A percentile compares a stretch with the other conserved stretches of the same genome.
These are phyloP conservation scores for Podochytrium sp. DNA, from an alignment of 192 early-diverging fungal species.

Conservation along the genomic window DNA sequence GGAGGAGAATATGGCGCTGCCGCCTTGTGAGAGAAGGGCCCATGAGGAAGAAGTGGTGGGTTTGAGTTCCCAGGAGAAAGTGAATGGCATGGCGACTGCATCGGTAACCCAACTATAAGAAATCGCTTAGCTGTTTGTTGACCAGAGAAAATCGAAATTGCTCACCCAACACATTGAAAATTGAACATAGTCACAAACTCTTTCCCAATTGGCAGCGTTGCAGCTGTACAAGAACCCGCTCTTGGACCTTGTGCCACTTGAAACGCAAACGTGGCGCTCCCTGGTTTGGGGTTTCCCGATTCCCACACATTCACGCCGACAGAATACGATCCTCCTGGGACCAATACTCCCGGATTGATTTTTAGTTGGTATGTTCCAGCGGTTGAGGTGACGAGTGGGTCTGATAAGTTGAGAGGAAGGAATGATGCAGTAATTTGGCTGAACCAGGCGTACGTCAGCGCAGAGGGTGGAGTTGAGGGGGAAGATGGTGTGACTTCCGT, in stretches of 20 bases:
- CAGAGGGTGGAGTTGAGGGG: too few species aligned
- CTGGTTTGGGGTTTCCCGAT: neutral
- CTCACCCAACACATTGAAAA: constrained; percentile 14
- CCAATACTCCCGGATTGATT: neutral
- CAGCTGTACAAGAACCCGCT: neutral
- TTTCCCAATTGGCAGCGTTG: neutral
- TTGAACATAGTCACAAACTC: neutral
- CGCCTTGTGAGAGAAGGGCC: neutral
- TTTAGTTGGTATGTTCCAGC: neutral
- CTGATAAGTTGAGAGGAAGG: too few species aligned
- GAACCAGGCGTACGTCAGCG: too few species aligned
- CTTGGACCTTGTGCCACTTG: neutral
- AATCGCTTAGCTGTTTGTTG: neutral
- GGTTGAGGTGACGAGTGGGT: too few species aligned
- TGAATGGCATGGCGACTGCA: constrained; percentile 1
- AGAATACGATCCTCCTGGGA: neutral
- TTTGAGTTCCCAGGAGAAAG: constrained; percentile 13
- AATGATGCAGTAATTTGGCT: too few species aligned
- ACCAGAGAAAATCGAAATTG: neutral
- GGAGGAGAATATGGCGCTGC: neutral
- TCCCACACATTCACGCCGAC: constrained; percentile 10
- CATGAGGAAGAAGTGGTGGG: neutral
- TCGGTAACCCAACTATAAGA: constrained; percentile 6
- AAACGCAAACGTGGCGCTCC: neutral
- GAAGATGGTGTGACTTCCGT: neutral